These are phyloP conservation scores for Colletotrichum liaoningense DNA, from an alignment of 2,329 filamentous ascomycete genomes.

Conservation along the genomic window DNA sequence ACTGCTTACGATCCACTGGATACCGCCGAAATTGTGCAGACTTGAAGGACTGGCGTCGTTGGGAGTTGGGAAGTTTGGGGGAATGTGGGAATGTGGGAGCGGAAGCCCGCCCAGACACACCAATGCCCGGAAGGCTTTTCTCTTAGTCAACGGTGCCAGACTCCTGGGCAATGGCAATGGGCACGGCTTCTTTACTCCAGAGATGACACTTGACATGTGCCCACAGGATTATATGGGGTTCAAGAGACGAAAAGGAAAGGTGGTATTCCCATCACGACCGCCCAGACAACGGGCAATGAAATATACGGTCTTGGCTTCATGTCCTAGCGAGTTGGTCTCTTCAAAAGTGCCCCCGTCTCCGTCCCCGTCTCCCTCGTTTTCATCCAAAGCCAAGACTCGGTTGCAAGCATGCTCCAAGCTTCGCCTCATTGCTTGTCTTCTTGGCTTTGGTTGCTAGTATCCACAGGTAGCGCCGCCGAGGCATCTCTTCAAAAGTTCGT, in stretches of 20 bases:
- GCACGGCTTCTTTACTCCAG: background rate
- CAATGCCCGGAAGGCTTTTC: background rate
- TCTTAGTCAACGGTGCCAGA: conserved; percentile 24
- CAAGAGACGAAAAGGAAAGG: conserved; percentile 13
- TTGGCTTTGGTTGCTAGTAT: background rate
- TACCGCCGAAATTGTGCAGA: conserved; percentile 31
- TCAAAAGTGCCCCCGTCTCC: conserved; percentile 21
- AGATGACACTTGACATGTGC: background rate
- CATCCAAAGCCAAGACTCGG: conserved; percentile 25
- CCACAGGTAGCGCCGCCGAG: conserved; percentile 20
- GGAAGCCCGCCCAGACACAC: conserved; percentile 4
- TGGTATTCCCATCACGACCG: conserved; percentile 11
- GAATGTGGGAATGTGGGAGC: conserved; percentile 12
- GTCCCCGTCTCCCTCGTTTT: conserved; percentile 9
- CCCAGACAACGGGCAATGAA: background rate
- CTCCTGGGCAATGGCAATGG: conserved; percentile 3
- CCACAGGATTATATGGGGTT: conserved; percentile 9
- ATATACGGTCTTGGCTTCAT: conserved; percentile 20
- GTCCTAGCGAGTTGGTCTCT: background rate
- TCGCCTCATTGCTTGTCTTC: conserved; percentile 19
- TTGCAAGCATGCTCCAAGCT: conserved; percentile 23
- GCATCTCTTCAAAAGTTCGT: conserved; percentile 14
- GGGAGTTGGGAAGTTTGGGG: background rate
- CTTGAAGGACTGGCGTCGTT: background rate
- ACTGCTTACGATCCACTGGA: conserved; percentile 15